These are phyloP conservation scores for Penicillium sp. DNA, from an alignment of 2,329 filamentous ascomycete species.

Conservation along the genomic window DNA sequence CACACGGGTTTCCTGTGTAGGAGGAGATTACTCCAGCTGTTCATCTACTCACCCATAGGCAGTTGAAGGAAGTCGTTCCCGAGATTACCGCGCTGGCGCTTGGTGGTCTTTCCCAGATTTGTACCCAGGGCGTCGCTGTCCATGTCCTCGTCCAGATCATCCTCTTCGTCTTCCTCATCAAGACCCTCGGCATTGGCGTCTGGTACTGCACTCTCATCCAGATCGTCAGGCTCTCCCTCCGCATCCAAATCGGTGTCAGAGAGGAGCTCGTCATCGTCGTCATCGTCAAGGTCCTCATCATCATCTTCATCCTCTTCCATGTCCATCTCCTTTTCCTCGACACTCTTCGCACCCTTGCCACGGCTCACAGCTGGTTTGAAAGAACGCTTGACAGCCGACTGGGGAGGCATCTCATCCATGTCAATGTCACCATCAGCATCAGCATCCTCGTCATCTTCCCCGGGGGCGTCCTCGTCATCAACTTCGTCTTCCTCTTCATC, in stretches of 20 bases:
- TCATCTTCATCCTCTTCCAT: slow-evolving; percentile 25
- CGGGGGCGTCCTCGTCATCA: slow-evolving; percentile 33
- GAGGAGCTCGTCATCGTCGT: slow-evolving; percentile 47
- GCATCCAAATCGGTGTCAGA: slow-evolving; percentile 44
- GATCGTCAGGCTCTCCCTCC: slow-evolving; percentile 45
- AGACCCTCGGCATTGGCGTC: slow-evolving; percentile 35
- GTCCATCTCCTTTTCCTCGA: slow-evolving; percentile 45
- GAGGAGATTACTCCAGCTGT: background rate
- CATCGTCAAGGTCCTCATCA: slow-evolving; percentile 36
- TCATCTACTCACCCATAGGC: slow-evolving; percentile 47
- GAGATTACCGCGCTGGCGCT: slow-evolving; percentile 59
- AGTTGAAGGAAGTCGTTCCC: slow-evolving; percentile 48
- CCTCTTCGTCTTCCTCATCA: slow-evolving; percentile 38
- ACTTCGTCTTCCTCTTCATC: slow-evolving; percentile 39
- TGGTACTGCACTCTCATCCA: slow-evolving; percentile 42
- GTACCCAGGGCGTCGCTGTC: slow-evolving; percentile 42
- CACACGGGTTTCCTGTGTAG: background rate
- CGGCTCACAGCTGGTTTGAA: slow-evolving; percentile 34
- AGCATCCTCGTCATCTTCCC: slow-evolving; percentile 37
- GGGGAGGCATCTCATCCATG: slow-evolving; percentile 43
- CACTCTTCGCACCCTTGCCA: slow-evolving; percentile 36
- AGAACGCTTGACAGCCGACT: slow-evolving; percentile 33
- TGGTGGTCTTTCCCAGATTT: slow-evolving; percentile 61
- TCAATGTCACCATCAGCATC: slow-evolving; percentile 33
- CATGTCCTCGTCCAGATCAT: slow-evolving; percentile 39